Conservation (phyloP, 495 filamentous ascomycete species). For the Hypoxylon fuscum region DNA sequence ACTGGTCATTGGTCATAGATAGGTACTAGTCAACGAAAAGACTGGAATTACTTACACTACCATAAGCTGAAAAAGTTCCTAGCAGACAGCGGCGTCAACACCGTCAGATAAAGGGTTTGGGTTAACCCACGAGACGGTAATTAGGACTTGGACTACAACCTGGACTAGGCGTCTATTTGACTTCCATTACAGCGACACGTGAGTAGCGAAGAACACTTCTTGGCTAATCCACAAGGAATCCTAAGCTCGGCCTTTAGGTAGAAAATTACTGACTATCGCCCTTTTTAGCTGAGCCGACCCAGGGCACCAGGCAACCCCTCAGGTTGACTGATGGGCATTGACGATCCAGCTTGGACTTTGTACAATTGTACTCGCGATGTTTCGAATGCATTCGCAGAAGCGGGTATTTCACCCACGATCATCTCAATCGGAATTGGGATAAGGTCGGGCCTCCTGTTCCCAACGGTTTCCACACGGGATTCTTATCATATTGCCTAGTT, state of each 20-base stretch:
- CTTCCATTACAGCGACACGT: conserved; percentile 77
- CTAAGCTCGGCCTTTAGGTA: not conserved
- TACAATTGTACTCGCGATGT: conserved; percentile 72
- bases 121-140: conserved; percentile 71
- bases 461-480: conserved; percentile 62
- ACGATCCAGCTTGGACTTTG: conserved; percentile 66
- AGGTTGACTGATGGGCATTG: conserved; percentile 68
- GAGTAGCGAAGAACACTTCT: conserved; percentile 7
- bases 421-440: conserved; percentile 79
- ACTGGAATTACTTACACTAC: conserved; percentile 69
- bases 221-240: not conserved
- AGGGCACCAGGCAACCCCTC: conserved; percentile 62
- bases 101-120: conserved; percentile 76
- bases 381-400: conserved; percentile 65
- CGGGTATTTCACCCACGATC: conserved; percentile 64
- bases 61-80: conserved; percentile 67
- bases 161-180: conserved; percentile 77
- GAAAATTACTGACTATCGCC: conserved; percentile 5
- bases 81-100: conserved; percentile 70
- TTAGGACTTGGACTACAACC: conserved; percentile 75
- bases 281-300: conserved; percentile 51
- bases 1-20: conserved; percentile 75
- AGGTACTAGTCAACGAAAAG: conserved; percentile 70
- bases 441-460: conserved; percentile 69
- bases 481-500: conserved; percentile 65